Conservation (phyloP, 2,329 filamentous ascomycete species). For the Ceratocystiopsis sp. region DNA sequence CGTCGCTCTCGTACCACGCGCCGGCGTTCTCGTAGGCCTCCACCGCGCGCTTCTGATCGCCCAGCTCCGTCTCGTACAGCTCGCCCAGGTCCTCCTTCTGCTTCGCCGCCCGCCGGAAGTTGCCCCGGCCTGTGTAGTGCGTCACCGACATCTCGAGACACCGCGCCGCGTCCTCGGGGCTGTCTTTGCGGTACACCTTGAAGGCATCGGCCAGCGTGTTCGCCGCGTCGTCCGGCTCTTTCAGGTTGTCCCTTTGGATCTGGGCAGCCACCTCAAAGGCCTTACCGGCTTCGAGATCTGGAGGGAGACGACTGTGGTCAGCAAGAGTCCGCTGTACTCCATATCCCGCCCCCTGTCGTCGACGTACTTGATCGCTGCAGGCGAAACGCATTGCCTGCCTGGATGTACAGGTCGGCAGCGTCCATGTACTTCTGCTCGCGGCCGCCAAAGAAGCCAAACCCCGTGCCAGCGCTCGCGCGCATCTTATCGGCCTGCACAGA, state of each 20-base stretch:
- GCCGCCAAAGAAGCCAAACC: conserved; percentile 82
- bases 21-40: conserved; percentile 75
- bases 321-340: background rate
- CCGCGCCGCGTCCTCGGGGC: conserved; percentile 66
- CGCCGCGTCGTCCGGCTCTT: conserved; percentile 83
- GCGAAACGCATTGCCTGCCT: conserved; percentile 83
- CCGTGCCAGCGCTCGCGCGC: conserved; percentile 53
- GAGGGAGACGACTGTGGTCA: background rate
- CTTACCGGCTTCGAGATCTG: conserved; percentile 71
- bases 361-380: conserved; percentile 64
- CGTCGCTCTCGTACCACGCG: conserved; percentile 77
- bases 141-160: conserved; percentile 66
- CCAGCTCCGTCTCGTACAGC: conserved; percentile 66
- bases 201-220: conserved; percentile 81
- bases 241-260: conserved; percentile 64
- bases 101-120: conserved; percentile 77
- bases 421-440: conserved; percentile 77
- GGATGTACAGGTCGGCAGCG: conserved; percentile 71
- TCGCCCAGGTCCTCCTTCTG: conserved; percentile 83
- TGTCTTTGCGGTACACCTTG: conserved; percentile 81
- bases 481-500: conserved; percentile 65
- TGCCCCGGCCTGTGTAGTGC: conserved; percentile 77
- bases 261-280: conserved; percentile 76
- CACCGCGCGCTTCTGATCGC: conserved; percentile 61
- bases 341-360: too few relatives aligned